Evolutionary conservation across 768 basidiomycete species (phyloP).

Genomic region (Boletus barrowsii): DNA sequence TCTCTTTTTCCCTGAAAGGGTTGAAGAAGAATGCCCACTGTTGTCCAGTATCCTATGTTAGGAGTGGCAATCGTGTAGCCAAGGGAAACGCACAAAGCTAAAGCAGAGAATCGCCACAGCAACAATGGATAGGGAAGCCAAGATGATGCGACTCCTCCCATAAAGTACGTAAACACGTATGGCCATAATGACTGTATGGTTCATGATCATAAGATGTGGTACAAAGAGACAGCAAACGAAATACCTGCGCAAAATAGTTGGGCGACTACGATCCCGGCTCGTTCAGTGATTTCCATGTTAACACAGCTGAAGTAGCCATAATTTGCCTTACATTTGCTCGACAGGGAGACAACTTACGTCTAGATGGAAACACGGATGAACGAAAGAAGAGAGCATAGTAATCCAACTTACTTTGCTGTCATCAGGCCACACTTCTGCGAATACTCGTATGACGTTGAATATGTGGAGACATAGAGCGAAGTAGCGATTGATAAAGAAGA

Average conservation of each 20-base stretch:
- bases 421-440: slow-evolving; percentile 19
- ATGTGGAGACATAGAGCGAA: slow-evolving; percentile 37
- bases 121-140: background rate
- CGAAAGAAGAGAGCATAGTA: too few species aligned
- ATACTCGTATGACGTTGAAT: slow-evolving; percentile 35
- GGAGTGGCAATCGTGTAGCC: background rate
- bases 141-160: slow-evolving; percentile 2
- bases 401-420: slow-evolving; percentile 1
- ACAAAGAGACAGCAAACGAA: background rate
- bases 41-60: background rate
- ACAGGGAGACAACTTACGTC: slow-evolving; percentile 8
- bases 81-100: slow-evolving; percentile 4
- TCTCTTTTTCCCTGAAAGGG: background rate
- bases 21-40: slow-evolving; percentile 13
- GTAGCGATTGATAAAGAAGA: slow-evolving; percentile 46
- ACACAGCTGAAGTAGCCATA: background rate
- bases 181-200: slow-evolving; percentile 12
- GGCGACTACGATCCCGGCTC: slow-evolving; percentile 1
- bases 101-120: background rate
- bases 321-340: background rate
- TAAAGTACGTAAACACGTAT: slow-evolving; percentile 24
- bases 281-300: background rate
- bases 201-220: background rate
- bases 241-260: slow-evolving; percentile 12
- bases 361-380: background rate